Evolutionary conservation across 768 basidiomycete species (phyloP).

Genomic region (Leccinum olivaceopallidum): DNA sequence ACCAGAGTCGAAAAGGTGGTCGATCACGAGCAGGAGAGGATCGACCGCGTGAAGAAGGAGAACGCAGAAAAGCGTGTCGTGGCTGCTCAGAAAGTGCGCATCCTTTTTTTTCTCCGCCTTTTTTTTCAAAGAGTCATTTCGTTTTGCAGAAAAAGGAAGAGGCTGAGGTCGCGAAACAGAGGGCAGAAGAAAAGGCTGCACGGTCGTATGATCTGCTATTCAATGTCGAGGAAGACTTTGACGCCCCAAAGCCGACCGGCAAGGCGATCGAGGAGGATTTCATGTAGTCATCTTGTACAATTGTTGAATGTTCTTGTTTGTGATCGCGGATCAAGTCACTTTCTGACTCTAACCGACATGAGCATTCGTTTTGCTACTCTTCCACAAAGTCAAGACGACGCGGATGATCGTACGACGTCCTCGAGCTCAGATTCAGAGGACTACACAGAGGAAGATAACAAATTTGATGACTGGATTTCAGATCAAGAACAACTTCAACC

Average conservation of each 20-base stretch:
- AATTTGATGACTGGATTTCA: slow-evolving; percentile 80
- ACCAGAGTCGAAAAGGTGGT: slow-evolving; percentile 84
- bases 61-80: slow-evolving; percentile 59
- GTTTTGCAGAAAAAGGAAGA: slow-evolving; percentile 72
- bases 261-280: slow-evolving; percentile 87
- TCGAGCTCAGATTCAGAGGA: slow-evolving; percentile 29
- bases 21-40: slow-evolving; percentile 87
- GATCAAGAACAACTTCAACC: slow-evolving; percentile 55
- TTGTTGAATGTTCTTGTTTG: not conserved
- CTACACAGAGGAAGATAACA: slow-evolving; percentile 50
- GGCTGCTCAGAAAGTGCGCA: slow-evolving; percentile 65
- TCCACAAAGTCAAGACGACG: slow-evolving; percentile 7
- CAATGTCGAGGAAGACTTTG: slow-evolving; percentile 60
- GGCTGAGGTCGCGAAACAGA: slow-evolving; percentile 63
- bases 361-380: slow-evolving; percentile 30
- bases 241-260: slow-evolving; percentile 54
- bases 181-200: slow-evolving; percentile 87
- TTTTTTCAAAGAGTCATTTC: not conserved
- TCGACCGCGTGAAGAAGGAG: slow-evolving; percentile 81
- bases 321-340: not conserved
- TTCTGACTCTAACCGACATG: slow-evolving; percentile 20
- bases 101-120: not conserved
- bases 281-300: slow-evolving; percentile 51
- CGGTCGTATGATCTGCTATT: slow-evolving; percentile 85
- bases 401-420: slow-evolving; percentile 13